Conservation (phyloP, 352 stramenopile genomes). For the Globisporangium nodosum region DNA sequence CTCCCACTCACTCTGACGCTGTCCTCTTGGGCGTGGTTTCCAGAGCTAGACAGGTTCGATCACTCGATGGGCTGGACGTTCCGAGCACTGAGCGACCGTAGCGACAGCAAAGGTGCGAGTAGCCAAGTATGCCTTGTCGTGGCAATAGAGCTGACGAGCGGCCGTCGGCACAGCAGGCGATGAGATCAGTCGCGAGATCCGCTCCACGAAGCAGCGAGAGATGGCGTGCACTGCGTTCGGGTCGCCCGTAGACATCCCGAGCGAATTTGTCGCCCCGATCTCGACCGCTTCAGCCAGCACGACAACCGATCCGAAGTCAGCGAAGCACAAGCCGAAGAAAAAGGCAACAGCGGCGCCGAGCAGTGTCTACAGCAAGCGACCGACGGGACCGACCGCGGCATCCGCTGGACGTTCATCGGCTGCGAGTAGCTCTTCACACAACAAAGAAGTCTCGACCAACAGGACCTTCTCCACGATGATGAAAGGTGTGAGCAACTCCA, state of each 20-base stretch:
- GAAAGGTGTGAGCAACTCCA: not conserved
- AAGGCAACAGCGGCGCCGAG: constrained; percentile 7
- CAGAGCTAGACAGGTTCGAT: constrained; percentile 55
- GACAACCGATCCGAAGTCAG: constrained; percentile 7
- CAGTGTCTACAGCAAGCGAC: constrained; percentile 28
- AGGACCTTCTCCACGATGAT: not conserved
- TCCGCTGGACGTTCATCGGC: constrained; percentile 7
- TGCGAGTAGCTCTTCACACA: not conserved
- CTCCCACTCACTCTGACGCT: not conserved
- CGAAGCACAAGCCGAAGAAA: constrained; percentile 14
- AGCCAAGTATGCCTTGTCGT: not conserved
- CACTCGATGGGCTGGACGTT: constrained; percentile 61
- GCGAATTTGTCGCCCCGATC: constrained; percentile 37
- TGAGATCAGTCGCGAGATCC: constrained; percentile 8
- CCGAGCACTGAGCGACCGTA: constrained; percentile 17
- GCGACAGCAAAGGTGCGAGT: constrained; percentile 12
- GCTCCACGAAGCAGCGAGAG: constrained; percentile 18
- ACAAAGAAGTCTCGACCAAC: not conserved
- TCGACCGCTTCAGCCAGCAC: not conserved
- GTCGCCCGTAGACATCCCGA: constrained; percentile 23
- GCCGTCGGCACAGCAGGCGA: not conserved
- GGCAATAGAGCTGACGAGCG: not conserved
- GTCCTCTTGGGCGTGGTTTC: not conserved
- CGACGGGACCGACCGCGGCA: constrained; percentile 11
- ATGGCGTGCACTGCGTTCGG: constrained; percentile 32